Evolutionary conservation across 148 eudicot species (phyloP), one percentile per base, ranked within the genome.

Genomic region (Arbutus unedo): DNA sequence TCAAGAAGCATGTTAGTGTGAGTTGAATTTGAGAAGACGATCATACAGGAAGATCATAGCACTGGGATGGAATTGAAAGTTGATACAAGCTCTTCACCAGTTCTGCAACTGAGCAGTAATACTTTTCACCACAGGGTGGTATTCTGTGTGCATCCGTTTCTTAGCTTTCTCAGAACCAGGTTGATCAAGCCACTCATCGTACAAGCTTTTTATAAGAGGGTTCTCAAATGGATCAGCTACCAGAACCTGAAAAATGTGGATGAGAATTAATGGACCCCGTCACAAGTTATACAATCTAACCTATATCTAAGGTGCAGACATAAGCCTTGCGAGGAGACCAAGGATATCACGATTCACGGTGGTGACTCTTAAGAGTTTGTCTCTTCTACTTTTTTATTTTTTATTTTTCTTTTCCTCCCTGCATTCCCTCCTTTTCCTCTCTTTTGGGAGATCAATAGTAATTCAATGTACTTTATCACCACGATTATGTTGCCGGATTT

Each of bases 151-250:
- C 86, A 94, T 51, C 83, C 86, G 89, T 83, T 45, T 85, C 90
- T 93, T 96, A 31, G 99, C 97, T 70, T 89, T 90, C 78, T 93
- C 98, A 15, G 97, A 94, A 72, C 99, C 98, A 71, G 99, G 95
- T 62, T 89, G 84, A 38, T 85, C 93, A 78, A 96, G 95, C 98
- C 99, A 96, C 78, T 93, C 95, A 14, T 86, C 84, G 64, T 93
- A 96, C 66, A 96, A 74, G 67, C 89, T 90, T 84, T 88, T 93
- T 4, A 89, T 91, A 21, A 93, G 85, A 10, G 95, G 94, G 73
- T 94, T 96, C 71, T 89, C 76, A 60, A 92, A 96, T 76, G 99
- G 99, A 90, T 93, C 93, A 21, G 90, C 86, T 9, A 81, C 89
- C 81, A 78, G 8, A 66, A 96, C 94, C 99, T 96, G 94, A 44